These are phyloP conservation scores for Tricholoma terreum DNA, from an alignment of 768 basidiomycete genomes.

Conservation along the genomic window DNA sequence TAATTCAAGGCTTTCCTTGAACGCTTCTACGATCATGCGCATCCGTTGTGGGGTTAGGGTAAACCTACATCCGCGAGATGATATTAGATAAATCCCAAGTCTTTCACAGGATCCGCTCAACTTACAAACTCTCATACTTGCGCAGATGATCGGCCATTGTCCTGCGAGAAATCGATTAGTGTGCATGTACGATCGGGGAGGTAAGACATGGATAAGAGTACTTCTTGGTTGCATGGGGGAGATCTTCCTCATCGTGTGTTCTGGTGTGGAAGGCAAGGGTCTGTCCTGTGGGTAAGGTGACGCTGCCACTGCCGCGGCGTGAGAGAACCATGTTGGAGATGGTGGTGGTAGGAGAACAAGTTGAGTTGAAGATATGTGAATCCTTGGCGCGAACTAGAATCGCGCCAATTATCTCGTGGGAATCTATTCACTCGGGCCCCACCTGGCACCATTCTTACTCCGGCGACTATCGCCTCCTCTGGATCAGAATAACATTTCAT, in stretches of 20 bases:
- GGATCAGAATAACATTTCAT: no score
- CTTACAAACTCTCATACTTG: conserved; percentile 85
- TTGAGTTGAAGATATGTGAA: background rate
- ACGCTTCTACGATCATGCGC: conserved; percentile 96
- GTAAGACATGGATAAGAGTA: conserved; percentile 31
- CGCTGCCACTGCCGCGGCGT: conserved; percentile 74
- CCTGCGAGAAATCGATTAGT: conserved; percentile 36
- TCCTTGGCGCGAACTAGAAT: background rate
- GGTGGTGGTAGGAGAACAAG: conserved; percentile 3
- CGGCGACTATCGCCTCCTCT: no score
- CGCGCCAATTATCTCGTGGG: no score
- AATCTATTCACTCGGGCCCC: no score
- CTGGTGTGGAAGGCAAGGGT: conserved; percentile 84
- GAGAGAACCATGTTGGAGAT: conserved; percentile 53
- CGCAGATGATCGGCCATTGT: conserved; percentile 93
- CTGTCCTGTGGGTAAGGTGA: conserved; percentile 71
- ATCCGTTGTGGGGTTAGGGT: conserved; percentile 87
- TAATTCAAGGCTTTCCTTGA: conserved; percentile 86
- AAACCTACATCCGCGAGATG: conserved; percentile 46
- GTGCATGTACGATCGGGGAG: conserved; percentile 3
- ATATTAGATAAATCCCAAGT: conserved; percentile 2
- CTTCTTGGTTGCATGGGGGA: conserved; percentile 95
- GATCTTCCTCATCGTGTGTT: conserved; percentile 81
- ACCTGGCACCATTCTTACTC: no score
- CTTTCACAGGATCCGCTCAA: conserved; percentile 18